Evolutionary conservation across 305 asterid genomes (phyloP).

Genomic region (Rubia balearica): DNA sequence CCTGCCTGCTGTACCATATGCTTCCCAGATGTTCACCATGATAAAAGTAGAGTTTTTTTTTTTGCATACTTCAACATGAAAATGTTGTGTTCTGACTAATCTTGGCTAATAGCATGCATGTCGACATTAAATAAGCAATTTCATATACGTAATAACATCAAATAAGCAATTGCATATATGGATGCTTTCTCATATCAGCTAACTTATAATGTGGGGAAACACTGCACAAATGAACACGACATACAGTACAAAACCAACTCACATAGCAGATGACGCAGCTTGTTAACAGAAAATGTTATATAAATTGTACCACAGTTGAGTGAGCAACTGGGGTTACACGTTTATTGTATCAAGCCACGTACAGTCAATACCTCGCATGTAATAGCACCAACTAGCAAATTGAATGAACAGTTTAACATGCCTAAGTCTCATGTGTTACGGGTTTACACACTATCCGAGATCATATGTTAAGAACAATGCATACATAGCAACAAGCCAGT

Average conservation of each 20-base stretch:
- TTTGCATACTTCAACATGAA: constrained; percentile 18
- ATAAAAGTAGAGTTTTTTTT: background rate
- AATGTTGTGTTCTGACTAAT: background rate
- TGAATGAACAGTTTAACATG: background rate
- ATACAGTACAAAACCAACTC: too few species aligned
- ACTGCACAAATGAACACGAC: background rate
- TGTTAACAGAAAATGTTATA: too few species aligned
- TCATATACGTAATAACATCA: too few species aligned
- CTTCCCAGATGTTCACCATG: background rate
- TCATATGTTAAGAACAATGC: background rate
- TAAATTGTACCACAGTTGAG: too few species aligned
- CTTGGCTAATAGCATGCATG: background rate
- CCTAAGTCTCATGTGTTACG: too few species aligned
- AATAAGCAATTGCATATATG: too few species aligned
- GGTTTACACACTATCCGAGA: background rate
- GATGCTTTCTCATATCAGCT: too few species aligned
- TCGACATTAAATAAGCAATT: too few species aligned
- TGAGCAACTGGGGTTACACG: too few species aligned
- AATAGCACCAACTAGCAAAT: background rate
- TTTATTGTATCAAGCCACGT: background rate
- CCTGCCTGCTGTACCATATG: constrained; percentile 20
- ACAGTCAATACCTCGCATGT: too few species aligned
- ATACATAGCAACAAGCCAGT: background rate
- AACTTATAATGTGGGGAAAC: too few species aligned
- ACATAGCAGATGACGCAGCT: too few species aligned